These are phyloP conservation scores for Articulospora tetracladia DNA, from an alignment of 495 filamentous ascomycete species.

Conservation along the genomic window DNA sequence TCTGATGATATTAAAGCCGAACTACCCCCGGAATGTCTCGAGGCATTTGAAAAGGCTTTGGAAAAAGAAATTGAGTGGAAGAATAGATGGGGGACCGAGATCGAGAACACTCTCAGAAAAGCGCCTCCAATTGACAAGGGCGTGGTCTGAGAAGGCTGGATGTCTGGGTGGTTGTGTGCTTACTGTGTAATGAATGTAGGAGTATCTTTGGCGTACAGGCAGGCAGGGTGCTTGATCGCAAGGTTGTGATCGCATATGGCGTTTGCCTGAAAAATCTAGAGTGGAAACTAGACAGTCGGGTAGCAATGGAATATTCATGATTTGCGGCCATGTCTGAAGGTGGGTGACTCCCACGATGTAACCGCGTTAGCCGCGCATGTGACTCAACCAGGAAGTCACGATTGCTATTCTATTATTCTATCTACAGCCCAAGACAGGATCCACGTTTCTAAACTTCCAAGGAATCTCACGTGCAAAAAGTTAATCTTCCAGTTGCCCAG, in stretches of 20 bases:
- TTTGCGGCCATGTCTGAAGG: not conserved
- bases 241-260: not conserved
- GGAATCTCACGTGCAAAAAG: not conserved
- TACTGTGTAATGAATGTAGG: not conserved
- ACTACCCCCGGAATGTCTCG: conserved; percentile 67
- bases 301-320: conserved; percentile 1
- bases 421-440: not conserved
- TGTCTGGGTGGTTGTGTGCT: not conserved
- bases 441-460: not conserved
- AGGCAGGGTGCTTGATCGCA: not conserved
- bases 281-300: not conserved
- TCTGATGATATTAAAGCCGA: conserved; percentile 63
- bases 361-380: not conserved
- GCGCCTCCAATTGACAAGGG: conserved; percentile 51
- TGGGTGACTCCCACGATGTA: not conserved
- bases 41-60: conserved; percentile 62
- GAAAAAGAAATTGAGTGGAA: conserved; percentile 68
- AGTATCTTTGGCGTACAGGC: not conserved
- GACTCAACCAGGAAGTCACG: not conserved
- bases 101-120: conserved; percentile 37
- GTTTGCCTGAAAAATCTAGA: conserved; percentile 1
- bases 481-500: no score
- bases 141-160: no score
- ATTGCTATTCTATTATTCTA: not conserved
- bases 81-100: conserved; percentile 63